Base-by-base conservation (phyloP, 2,329 filamentous ascomycete species). In the Sporothrix luriei region DNA sequence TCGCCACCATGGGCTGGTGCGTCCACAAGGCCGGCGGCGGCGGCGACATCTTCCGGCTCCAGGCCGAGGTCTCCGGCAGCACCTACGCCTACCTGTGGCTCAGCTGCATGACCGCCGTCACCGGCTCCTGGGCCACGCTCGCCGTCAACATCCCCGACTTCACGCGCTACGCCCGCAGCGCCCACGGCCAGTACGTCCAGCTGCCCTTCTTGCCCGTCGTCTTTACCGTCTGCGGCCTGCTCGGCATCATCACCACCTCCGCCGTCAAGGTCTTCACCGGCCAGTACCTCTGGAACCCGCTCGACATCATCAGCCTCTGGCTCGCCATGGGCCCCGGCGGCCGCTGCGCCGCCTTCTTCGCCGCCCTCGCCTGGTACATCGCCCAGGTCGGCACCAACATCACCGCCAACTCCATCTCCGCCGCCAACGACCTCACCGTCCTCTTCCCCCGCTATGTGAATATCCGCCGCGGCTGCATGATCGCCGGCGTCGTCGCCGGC, bases 1-100 rank as follows among this genome's bases (percentile, higher is more conserved):
- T 90, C 70, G 86, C 85, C 1, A 88, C 88, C 26, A 80, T 90
- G 74, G 84, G 87, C 59, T 90, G 88, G 87, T 84, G 84, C 4
- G 83, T 90, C 71, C 82, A 84, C 4, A 85, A 85, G 66, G 84
- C 85, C 3, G 84, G 84, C 24, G 84, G 84, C n/a, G 81, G 84
- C 16, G 79, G 79, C 26, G 77, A 78, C 29, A 78, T 81, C 46
- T 80, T 79, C 57, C 71, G 74, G n/a, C 76, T 77, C 40, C 70
- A 68, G 13, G 76, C 79, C 52, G 75, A 75, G 1, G 76, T 75
- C 7, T 70, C 67, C 21, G 85, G 85, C 0, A 80, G 80, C 21
- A 78, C 80, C 49, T 87, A 87, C 72, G 82, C 82, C 59, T 75
- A 52, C 46, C 57, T 69, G 4, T 86, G 84, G 76, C 76, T 80